Evolutionary conservation across 495 filamentous ascomycete species (phyloP).

Genomic region (Aspergillus sclerotioniger): DNA sequence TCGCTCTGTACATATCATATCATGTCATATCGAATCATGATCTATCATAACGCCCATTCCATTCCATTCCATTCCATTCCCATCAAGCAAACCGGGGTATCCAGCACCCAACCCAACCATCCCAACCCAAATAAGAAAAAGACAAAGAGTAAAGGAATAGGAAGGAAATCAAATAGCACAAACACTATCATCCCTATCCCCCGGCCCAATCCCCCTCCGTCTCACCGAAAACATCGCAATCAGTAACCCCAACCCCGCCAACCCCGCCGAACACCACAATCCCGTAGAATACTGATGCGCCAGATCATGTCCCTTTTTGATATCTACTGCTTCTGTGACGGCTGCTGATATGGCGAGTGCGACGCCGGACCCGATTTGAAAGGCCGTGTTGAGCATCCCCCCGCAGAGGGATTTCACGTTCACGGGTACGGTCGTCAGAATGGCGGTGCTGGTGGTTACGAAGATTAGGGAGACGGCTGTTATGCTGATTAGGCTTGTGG

Average conservation of each 20-base stretch:
- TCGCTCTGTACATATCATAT: neutral
- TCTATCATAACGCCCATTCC: too few relatives aligned
- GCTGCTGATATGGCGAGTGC: constrained; percentile 37
- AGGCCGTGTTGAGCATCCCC: constrained; percentile 41
- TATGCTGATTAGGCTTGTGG: constrained; percentile 37
- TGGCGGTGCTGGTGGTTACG: constrained; percentile 36
- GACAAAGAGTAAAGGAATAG: neutral
- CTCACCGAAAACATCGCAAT: constrained; percentile 29
- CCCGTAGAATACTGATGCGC: constrained; percentile 35
- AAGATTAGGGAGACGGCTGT: constrained; percentile 39
- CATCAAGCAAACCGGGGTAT: neutral
- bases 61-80: too few relatives aligned
- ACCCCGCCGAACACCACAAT: constrained; percentile 36
- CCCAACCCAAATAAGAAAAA: neutral
- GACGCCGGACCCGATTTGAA: constrained; percentile 40
- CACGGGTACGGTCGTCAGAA: constrained; percentile 35
- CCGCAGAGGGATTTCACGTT: constrained; percentile 35
- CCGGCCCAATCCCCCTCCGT: constrained; percentile 30
- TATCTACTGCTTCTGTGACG: constrained; percentile 34
- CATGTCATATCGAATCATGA: neutral
- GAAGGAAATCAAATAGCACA: constrained; percentile 21
- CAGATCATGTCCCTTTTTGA: constrained; percentile 30
- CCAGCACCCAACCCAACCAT: neutral
- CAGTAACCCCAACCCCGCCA: constrained; percentile 32
- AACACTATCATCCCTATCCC: constrained; percentile 27